phyloP scores from a whole-genome alignment of 768 basidiomycete species.

The Tricholoma bakamatsutake region DNA sequence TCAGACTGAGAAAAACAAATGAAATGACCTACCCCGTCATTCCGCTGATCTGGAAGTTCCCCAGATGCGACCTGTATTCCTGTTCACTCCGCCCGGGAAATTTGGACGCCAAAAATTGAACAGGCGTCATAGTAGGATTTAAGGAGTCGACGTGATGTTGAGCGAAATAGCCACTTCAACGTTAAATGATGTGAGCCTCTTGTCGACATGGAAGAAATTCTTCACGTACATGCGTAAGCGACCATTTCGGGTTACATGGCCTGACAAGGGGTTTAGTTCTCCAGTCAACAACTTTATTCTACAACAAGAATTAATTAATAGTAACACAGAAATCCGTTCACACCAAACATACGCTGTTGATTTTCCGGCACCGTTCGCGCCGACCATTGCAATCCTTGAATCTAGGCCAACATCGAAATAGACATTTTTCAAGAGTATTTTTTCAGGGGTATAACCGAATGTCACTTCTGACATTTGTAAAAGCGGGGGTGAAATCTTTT shows the following conservation, averaged over 20 bases:
- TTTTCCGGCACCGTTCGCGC: constrained; percentile 94
- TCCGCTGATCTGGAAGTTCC: constrained; percentile 96
- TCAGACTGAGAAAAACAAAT: neutral
- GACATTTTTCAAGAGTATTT: constrained; percentile 67
- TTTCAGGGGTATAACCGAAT: constrained; percentile 82
- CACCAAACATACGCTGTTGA: constrained; percentile 68
- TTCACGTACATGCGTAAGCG: constrained; percentile 74
- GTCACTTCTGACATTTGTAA: constrained; percentile 87
- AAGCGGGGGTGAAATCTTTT: constrained; percentile 95
- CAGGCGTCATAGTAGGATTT: constrained; percentile 79
- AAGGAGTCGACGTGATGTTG: constrained; percentile 95
- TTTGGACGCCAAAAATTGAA: constrained; percentile 85
- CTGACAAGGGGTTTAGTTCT: constrained; percentile 65
- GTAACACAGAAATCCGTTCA: neutral
- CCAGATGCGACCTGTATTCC: constrained; percentile 92
- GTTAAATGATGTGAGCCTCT: constrained; percentile 1
- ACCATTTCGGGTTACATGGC: constrained; percentile 87
- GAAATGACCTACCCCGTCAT: constrained; percentile 68
- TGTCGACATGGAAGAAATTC: neutral
- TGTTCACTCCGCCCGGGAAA: constrained; percentile 96
- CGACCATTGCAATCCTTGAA: constrained; percentile 91
- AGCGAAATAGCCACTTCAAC: constrained; percentile 78
- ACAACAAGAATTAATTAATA: constrained; percentile 5
- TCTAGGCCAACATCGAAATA: constrained; percentile 95
- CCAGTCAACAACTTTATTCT: constrained; percentile 93